Percentiles rank a stretch among this genome's conserved stretches.
Conservation (phyloP, 2,329 filamentous ascomycete species). For the Capronia coronata region DNA sequence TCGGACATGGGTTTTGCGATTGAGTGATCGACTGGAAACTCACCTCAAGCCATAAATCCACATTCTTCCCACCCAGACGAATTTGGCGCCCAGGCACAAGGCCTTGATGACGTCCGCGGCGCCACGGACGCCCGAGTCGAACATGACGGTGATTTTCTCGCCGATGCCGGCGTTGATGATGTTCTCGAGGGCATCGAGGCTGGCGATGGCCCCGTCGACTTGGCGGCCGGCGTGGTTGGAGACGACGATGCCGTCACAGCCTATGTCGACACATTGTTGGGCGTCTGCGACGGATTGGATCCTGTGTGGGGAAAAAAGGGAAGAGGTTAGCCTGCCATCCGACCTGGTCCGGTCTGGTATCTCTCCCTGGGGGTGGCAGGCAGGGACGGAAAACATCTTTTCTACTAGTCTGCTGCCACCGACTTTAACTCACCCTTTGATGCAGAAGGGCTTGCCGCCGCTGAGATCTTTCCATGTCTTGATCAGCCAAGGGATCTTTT, state of each 20-base stretch:
- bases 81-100: conserved; percentile 55
- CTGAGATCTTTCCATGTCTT: conserved; percentile 50
- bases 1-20: too few relatives aligned
- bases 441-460: conserved; percentile 51
- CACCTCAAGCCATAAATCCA: conserved; percentile 52
- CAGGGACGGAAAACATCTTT: too few relatives aligned
- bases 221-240: conserved; percentile 66
- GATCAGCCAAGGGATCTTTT: conserved; percentile 60
- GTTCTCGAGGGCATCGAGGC: conserved; percentile 54
- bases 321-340: too few relatives aligned
- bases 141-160: conserved; percentile 51
- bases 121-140: conserved; percentile 53
- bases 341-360: too few relatives aligned
- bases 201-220: conserved; percentile 55
- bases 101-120: conserved; percentile 57
- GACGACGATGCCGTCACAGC: conserved; percentile 61
- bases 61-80: conserved; percentile 56
- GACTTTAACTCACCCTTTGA: conserved; percentile 53
- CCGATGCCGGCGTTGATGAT: conserved; percentile 49
- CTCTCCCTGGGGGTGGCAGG: too few relatives aligned
- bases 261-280: conserved; percentile 51
- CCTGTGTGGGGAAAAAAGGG: too few relatives aligned
- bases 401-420: too few relatives aligned
- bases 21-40: too few relatives aligned
- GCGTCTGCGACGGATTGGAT: conserved; percentile 64